phyloP scores from a whole-genome alignment of 2,329 filamentous ascomycete species.

The Mycosphaerella arachidis region DNA sequence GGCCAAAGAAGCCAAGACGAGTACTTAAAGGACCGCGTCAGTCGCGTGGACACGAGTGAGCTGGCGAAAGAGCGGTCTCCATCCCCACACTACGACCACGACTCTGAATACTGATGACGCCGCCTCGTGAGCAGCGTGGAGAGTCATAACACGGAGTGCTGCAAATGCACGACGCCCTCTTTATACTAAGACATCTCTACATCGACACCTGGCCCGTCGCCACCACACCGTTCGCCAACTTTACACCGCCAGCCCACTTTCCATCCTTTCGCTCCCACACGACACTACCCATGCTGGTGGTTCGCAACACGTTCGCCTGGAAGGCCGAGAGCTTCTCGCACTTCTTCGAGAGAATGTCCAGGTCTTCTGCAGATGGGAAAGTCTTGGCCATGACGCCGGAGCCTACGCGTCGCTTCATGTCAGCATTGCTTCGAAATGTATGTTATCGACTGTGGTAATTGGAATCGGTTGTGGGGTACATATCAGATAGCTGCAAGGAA shows the following conservation, averaged over 20 bases:
- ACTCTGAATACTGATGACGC: neutral
- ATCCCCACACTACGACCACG: neutral
- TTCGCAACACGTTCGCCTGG: conserved; percentile 37
- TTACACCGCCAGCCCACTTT: conserved; percentile 31
- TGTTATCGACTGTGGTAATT: neutral
- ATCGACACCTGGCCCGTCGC: neutral
- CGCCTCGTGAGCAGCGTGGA: neutral
- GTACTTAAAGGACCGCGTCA: neutral
- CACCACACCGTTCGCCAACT: conserved; percentile 14
- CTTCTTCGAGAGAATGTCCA: conserved; percentile 32
- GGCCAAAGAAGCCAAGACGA: neutral
- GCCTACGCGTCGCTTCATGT: conserved; percentile 2
- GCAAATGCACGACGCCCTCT: neutral
- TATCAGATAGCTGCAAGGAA: neutral
- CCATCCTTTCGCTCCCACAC: conserved; percentile 33
- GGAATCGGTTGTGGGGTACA: neutral
- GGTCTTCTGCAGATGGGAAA: conserved; percentile 34
- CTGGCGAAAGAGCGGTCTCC: neutral
- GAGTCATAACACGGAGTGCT: neutral
- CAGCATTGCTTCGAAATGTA: conserved; percentile 2
- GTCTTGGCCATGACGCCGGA: conserved; percentile 28
- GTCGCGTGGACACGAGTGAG: neutral
- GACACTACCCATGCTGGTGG: conserved; percentile 31
- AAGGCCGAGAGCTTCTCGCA: conserved; percentile 35
- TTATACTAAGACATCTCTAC: neutral